Percentiles rank a stretch among this genome's conserved stretches.
Conservation (phyloP, 352 stramenopile species). For the Phytopythium vexans region DNA sequence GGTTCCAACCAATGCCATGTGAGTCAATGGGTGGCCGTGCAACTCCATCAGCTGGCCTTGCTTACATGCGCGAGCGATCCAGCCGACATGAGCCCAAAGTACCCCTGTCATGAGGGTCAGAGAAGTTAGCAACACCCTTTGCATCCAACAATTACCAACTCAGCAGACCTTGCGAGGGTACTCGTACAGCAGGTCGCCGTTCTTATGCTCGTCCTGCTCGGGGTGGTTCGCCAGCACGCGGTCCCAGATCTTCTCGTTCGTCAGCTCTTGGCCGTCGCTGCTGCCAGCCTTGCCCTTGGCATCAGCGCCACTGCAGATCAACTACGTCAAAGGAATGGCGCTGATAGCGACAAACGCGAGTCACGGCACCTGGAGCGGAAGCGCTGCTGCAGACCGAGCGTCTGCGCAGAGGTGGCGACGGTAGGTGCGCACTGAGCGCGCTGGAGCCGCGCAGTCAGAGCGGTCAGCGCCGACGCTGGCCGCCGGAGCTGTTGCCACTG, state of each 20-base stretch:
- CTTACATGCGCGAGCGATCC: slow-evolving; percentile 74
- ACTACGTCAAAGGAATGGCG: not conserved
- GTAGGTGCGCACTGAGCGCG: no score
- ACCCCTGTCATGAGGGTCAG: slow-evolving; percentile 30
- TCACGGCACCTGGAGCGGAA: no score
- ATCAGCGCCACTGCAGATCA: not conserved
- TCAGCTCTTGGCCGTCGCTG: slow-evolving; percentile 29
- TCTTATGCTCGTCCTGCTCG: slow-evolving; percentile 41
- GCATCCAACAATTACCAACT: not conserved
- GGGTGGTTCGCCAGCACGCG: slow-evolving; percentile 55
- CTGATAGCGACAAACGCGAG: no score
- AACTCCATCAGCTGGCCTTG: not conserved
- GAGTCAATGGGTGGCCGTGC: not conserved
- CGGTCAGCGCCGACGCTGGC: no score
- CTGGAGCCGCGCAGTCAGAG: no score
- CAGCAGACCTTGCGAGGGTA: slow-evolving; percentile 69
- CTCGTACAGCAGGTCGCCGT: slow-evolving; percentile 80
- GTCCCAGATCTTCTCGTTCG: slow-evolving; percentile 75
- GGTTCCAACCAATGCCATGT: not conserved
- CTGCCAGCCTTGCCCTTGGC: slow-evolving; percentile 2
- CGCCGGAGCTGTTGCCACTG: no score
- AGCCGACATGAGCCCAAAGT: slow-evolving; percentile 79
- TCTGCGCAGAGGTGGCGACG: no score
- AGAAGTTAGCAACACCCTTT: not conserved
- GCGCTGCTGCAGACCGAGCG: no score